Conservation (phyloP, 2,329 filamentous ascomycete genomes). For the Ascochyta fabae region DNA sequence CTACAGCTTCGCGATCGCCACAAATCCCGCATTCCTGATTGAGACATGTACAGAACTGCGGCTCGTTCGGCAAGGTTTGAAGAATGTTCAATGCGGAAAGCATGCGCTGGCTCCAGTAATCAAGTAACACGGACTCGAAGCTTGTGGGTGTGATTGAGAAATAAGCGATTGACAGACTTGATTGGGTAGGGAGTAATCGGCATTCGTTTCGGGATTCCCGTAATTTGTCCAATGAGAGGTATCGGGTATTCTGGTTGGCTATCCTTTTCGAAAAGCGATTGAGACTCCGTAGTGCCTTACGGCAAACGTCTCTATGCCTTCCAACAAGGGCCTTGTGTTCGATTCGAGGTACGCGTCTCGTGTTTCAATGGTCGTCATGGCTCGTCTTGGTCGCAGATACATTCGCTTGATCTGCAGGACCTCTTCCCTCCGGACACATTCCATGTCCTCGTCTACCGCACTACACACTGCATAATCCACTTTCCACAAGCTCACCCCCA, state of each 20-base stretch:
- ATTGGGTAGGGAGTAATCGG: conserved; percentile 4
- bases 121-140: neutral
- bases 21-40: neutral
- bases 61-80: neutral
- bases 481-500: conserved; percentile 12
- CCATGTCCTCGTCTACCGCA: neutral
- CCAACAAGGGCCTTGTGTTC: conserved; percentile 2
- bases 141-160: conserved; percentile 5
- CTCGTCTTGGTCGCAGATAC: conserved; percentile 7
- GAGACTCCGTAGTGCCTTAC: neutral
- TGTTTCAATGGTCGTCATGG: conserved; percentile 13
- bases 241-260: neutral
- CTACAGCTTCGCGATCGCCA: neutral
- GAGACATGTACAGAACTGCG: neutral
- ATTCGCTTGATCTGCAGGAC: conserved; percentile 1
- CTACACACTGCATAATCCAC: conserved; percentile 10
- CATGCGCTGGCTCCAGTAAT: conserved; percentile 13
- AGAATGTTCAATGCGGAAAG: neutral
- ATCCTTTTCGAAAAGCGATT: neutral
- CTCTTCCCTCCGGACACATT: conserved; percentile 6
- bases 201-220: neutral
- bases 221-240: conserved; percentile 8
- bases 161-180: neutral
- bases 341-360: conserved; percentile 3
- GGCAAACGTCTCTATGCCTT: neutral